A percentile compares a stretch with the other conserved stretches of the same genome.
Evolutionary conservation across 2,329 filamentous ascomycete species (phyloP).

Genomic region (Cylindrodendrum hubeiense): DNA sequence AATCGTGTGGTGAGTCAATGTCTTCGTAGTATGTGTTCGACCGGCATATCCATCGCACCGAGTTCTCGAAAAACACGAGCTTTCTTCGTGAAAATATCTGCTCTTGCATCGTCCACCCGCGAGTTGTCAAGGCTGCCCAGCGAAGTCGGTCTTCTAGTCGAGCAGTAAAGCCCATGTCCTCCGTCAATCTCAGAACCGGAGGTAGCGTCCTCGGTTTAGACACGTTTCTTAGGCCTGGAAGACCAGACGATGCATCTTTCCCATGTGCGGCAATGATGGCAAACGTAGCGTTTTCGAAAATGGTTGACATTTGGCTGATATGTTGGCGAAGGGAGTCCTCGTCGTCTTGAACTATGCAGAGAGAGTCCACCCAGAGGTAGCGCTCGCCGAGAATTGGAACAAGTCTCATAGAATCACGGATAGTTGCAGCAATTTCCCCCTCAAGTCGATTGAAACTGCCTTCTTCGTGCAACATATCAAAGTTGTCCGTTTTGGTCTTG

Average conservation of each 20-base stretch:
- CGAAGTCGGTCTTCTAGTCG: background rate
- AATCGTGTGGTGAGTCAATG: background rate
- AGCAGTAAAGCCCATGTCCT: background rate
- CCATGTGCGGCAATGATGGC: constrained; percentile 12
- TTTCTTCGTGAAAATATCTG: constrained; percentile 21
- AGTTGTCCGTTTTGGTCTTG: constrained; percentile 4
- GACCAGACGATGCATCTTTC: background rate
- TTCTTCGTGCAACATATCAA: background rate
- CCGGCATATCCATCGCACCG: constrained; percentile 16
- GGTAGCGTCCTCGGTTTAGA: constrained; percentile 5
- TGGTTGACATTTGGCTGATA: constrained; percentile 18
- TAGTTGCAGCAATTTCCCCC: constrained; percentile 6
- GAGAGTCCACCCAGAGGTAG: constrained; percentile 22
- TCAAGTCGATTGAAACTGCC: background rate
- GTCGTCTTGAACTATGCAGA: constrained; percentile 13
- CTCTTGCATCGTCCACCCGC: constrained; percentile 29
- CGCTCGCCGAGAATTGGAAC: constrained; percentile 15
- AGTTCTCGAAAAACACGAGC: constrained; percentile 15
- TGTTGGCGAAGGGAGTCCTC: background rate
- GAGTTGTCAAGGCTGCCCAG: background rate
- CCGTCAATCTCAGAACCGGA: background rate
- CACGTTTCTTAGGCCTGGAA: constrained; percentile 5
- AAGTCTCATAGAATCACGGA: constrained; percentile 16
- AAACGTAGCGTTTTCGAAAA: constrained; percentile 17
- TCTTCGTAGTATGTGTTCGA: constrained; percentile 16